Conservation (phyloP, 768 basidiomycete genomes). For the Suillus lakei region DNA sequence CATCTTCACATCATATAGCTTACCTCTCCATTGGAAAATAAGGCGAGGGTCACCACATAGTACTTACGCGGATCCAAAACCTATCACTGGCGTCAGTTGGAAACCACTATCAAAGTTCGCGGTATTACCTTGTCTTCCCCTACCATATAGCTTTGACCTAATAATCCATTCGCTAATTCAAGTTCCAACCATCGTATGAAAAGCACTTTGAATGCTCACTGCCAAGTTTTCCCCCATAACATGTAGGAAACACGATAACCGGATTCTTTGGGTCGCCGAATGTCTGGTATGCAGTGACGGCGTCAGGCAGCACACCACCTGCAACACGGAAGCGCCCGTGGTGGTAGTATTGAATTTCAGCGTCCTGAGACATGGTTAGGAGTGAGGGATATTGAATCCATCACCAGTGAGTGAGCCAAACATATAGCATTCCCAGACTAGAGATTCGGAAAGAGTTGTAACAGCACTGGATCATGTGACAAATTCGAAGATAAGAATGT, state of each 20-base stretch:
- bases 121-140: constrained; percentile 52
- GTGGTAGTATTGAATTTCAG: constrained; percentile 51
- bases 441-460: neutral
- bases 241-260: constrained; percentile 64
- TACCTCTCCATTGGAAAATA: constrained; percentile 67
- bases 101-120: neutral
- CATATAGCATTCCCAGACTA: constrained; percentile 4
- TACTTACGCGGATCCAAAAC: constrained; percentile 55
- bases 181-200: constrained; percentile 10
- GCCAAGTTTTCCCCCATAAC: constrained; percentile 58
- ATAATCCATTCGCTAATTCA: constrained; percentile 21
- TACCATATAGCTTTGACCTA: constrained; percentile 56
- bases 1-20: constrained; percentile 10
- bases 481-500: constrained; percentile 7
- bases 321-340: constrained; percentile 58
- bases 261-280: constrained; percentile 58
- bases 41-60: constrained; percentile 58
- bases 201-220: constrained; percentile 36
- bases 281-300: constrained; percentile 62
- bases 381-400: neutral
- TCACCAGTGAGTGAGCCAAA: neutral
- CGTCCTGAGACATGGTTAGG: constrained; percentile 24
- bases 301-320: constrained; percentile 59
- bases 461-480: constrained; percentile 8
- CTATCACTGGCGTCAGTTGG: constrained; percentile 27